Base-by-base conservation (phyloP, 495 filamentous ascomycete species). In the Penicillium malachiteum region DNA sequence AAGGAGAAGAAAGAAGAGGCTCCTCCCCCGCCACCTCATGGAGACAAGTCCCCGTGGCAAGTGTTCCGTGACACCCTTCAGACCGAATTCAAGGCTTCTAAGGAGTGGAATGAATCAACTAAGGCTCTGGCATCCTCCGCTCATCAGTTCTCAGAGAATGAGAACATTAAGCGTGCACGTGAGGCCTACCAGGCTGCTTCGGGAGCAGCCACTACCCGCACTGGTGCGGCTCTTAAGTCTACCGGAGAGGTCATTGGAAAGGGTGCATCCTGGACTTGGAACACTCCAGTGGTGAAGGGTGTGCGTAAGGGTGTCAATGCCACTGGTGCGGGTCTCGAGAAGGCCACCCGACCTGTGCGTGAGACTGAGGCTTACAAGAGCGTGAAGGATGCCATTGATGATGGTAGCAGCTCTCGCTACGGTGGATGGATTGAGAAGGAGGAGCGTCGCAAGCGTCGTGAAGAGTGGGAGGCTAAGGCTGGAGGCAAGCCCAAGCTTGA, bases 81-180 rank as follows among this genome's bases (percentile, higher is more conserved):
- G 64, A 78, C 80, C 48, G 94, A 97, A 68, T 94, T 98, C 73
- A 92, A 96, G 67, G 89, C 92, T 30, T 97, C 94, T 14, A 96
- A 97, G 69, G 94, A 98, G 71, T 98, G 95, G 94, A 94, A 97
- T 64, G 94, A 98, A 62, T 96, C 90, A 41, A 98, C 92, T 14
- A 97, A 97, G 70, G 90, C 92, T 49, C 81, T 98, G 10, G 90
- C 91, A 11, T 87, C 88, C 37, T 89, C 87, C 0, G 92, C 91
- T 21, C 87, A 96, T 60, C 82, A 96, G 56, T 91, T 98, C 66
- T 87, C 84, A n/a, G 94, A 97, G 70, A 97, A 88, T 64, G 91
- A 96, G 68, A 88, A 85, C n/a, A 86, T 98, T 37, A 86, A 88
- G 57, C 84, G 87, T 56, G 94, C 94, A 30, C 85, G 89, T 50